A percentile compares a stretch with the other conserved stretches of the same genome.
Conservation (phyloP, 345 rosid genomes). For the rapeseed (Brassica napus) region Da-Ae NC_063446.1:29468501-29469000, state of each 20-base stretch:
- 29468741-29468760: conserved; percentile 85
- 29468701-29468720: conserved; percentile 64
- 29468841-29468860: conserved; percentile 67
- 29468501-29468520: conserved; percentile 61
- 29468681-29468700: conserved; percentile 61
- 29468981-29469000: conserved; percentile 64
- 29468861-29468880: conserved; percentile 68
- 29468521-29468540: conserved; percentile 66
- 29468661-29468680: conserved; percentile 67
- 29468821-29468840: conserved; percentile 67
- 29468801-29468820: conserved; percentile 67
- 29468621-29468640: conserved; percentile 60
- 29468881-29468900: conserved; percentile 70
- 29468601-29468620: conserved; percentile 65
- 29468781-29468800: conserved; percentile 61
- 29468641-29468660: conserved; percentile 70
- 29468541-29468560: conserved; percentile 61
- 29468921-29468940: conserved; percentile 70
- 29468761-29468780: conserved; percentile 89
- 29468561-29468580: conserved; percentile 66
- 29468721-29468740: conserved; percentile 62
- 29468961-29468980: conserved; percentile 68
- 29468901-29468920: conserved; percentile 67
- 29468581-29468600: conserved; percentile 71
- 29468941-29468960: conserved; percentile 78